Evolutionary conservation across 371 early-diverging fungal species (phyloP).

Genomic region (Coemansia sp.): DNA sequence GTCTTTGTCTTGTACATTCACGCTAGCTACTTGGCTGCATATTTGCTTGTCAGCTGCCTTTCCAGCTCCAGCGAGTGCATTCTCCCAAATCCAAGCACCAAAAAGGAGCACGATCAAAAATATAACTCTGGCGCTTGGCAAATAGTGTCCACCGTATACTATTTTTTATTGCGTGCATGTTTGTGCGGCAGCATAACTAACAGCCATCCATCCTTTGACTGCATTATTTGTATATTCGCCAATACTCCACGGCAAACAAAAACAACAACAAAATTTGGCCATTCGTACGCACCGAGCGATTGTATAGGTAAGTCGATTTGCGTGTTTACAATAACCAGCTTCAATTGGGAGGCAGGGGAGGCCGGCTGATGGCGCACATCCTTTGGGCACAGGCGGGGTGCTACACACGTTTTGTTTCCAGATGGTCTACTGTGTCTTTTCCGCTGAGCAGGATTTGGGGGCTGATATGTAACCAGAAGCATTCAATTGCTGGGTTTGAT

Average conservation of each 20-base stretch:
- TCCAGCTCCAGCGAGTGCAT: too few relatives aligned
- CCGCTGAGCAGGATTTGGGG: background rate
- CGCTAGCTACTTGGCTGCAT: too few relatives aligned
- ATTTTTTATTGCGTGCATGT: background rate
- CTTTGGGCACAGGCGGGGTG: background rate
- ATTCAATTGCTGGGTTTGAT: background rate
- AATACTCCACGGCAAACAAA: slow-evolving; percentile 1
- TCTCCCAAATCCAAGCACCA: too few relatives aligned
- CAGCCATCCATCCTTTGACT: background rate
- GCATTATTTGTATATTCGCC: slow-evolving; percentile 12
- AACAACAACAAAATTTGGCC: slow-evolving; percentile 8
- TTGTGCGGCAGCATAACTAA: background rate
- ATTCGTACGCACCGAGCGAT: background rate
- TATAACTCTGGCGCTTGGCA: too few relatives aligned
- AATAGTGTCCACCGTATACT: background rate
- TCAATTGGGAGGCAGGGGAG: background rate
- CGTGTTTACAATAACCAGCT: slow-evolving; percentile 1
- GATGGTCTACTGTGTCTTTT: slow-evolving; percentile 5
- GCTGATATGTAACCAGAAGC: background rate
- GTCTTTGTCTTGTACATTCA: too few relatives aligned
- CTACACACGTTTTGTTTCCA: background rate
- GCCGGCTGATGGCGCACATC: background rate
- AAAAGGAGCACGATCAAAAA: too few relatives aligned
- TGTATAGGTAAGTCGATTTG: slow-evolving; percentile 19
- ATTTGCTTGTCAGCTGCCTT: too few relatives aligned